These are phyloP conservation scores for Verticillium nonalfalfae DNA, from an alignment of 2,329 filamentous ascomycete genomes.

Conservation along the genomic window DNA sequence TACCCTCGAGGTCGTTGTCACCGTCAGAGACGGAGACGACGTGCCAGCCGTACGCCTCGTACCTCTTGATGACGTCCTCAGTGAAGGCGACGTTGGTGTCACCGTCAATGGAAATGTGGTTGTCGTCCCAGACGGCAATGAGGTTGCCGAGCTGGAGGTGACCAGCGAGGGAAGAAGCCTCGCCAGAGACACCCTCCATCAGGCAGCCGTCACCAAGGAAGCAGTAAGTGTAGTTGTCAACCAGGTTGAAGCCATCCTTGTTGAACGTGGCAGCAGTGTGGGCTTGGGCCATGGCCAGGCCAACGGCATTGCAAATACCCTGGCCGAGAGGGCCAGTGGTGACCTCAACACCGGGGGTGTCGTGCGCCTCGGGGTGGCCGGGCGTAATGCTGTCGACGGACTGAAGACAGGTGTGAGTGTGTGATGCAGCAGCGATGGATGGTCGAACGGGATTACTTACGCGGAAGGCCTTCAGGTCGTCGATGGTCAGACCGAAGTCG, in stretches of 20 bases:
- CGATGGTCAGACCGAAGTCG: conserved; percentile 78
- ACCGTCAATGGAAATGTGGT: conserved; percentile 93
- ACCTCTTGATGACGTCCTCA: conserved; percentile 90
- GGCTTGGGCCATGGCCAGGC: conserved; percentile 92
- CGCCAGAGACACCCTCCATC: conserved; percentile 95
- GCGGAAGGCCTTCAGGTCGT: conserved; percentile 95
- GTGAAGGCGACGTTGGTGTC: conserved; percentile 96
- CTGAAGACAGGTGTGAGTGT: conserved; percentile 21
- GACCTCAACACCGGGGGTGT: conserved; percentile 95
- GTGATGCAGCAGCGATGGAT: background rate
- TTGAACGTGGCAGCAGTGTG: conserved; percentile 91
- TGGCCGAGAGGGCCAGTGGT: conserved; percentile 97
- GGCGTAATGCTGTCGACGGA: conserved; percentile 70
- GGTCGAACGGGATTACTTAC: conserved; percentile 48
- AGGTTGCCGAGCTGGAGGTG: conserved; percentile 98
- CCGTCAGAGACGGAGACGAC: conserved; percentile 77
- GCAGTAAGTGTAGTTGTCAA: conserved; percentile 95
- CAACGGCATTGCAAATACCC: conserved; percentile 95
- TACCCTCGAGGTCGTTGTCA: conserved; percentile 79
- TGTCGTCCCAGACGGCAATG: conserved; percentile 96
- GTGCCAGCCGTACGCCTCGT: conserved; percentile 98
- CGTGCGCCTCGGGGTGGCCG: conserved; percentile 93
- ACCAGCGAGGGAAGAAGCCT: conserved; percentile 87
- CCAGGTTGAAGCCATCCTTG: conserved; percentile 85
- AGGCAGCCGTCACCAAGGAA: conserved; percentile 98